Base-by-base conservation (phyloP, 2,329 filamentous ascomycete genomes). In the Sphaerostilbella broomeana region DNA sequence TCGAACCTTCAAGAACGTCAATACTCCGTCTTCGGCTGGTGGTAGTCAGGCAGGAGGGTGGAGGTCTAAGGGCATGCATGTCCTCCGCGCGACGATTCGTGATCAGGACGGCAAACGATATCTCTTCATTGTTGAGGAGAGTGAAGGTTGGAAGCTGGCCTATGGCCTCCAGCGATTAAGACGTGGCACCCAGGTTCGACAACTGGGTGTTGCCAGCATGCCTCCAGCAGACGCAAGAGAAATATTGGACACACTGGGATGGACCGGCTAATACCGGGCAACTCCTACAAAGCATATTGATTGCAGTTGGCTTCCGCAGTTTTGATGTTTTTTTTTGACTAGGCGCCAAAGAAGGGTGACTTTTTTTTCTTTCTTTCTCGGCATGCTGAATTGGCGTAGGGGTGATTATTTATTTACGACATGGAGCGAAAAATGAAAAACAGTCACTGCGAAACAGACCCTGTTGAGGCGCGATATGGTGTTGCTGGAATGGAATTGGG, bases 71-170 rank as follows among this genome's bases (percentile, higher is more conserved):
- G 73, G 75, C 36, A 57, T 79, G 37, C 80, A 84, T 55, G 58
- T 84, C 8, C 60, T 84, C 41, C 72, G 79, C 35, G 79, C 78
- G 16, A 79, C 72, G 11, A 68, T 83, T 42, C 66, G 77, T 39
- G 79, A 84, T 52, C 75, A 80, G 48, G 79, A 82, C 44, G 77
- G 76, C 29, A 81, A 80, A 61, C 69, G 77, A 24, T 82, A 76
- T 52, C 58, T 84, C 24, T 83, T 84, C 53, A 69, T 84, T 8
- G 61, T 84, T 22, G 66, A 69, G 27, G 77, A 83, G 53, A 70
- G 77, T 45, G 79, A 84, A 56, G 72, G 71, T 19, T 84, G 80
- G 80, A 84, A 84, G 68, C 64, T 84, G 17, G 69, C 76, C 1
- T 64, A 74, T 24, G 79, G 76, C 2, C 55, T 84, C 49, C 75